Conservation (phyloP, 257 asterid genomes). For the Cinchona pubescens region DNA sequence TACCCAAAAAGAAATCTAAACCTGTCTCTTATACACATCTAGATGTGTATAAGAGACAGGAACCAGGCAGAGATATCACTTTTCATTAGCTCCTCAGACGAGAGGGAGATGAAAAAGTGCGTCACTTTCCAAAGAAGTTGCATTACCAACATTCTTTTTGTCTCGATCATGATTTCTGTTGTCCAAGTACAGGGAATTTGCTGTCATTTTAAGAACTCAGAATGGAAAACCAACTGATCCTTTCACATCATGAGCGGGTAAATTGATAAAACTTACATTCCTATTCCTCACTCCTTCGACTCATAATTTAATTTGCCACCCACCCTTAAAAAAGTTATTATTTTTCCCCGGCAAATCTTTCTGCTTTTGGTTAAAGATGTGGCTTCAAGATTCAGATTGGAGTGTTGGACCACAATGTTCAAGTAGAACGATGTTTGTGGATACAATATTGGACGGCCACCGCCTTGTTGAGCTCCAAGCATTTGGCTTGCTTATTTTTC, state of each 20-base stretch:
- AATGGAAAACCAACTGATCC: slow-evolving; percentile 15
- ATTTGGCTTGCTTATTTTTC: background rate
- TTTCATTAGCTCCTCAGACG: background rate
- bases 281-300: slow-evolving; percentile 6
- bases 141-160: background rate
- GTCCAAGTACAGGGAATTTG: slow-evolving; percentile 9
- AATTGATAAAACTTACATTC: too few relatives aligned
- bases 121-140: background rate
- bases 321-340: background rate
- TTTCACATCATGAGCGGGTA: background rate
- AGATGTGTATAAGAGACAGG: too few relatives aligned
- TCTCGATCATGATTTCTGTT: background rate
- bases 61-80: too few relatives aligned
- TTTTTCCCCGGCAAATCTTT: background rate
- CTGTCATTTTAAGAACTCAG: background rate
- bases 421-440: slow-evolving; percentile 10
- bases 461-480: slow-evolving; percentile 19
- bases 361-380: background rate
- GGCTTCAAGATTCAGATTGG: slow-evolving; percentile 27
- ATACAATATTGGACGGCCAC: slow-evolving; percentile 37
- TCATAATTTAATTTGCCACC: slow-evolving; percentile 38
- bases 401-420: slow-evolving; percentile 7
- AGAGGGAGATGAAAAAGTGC: background rate
- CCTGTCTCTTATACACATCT: too few relatives aligned
- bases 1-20: background rate